phyloP scores from a whole-genome alignment of 441 rosid species.

The Aleurites moluccanus region DNA sequence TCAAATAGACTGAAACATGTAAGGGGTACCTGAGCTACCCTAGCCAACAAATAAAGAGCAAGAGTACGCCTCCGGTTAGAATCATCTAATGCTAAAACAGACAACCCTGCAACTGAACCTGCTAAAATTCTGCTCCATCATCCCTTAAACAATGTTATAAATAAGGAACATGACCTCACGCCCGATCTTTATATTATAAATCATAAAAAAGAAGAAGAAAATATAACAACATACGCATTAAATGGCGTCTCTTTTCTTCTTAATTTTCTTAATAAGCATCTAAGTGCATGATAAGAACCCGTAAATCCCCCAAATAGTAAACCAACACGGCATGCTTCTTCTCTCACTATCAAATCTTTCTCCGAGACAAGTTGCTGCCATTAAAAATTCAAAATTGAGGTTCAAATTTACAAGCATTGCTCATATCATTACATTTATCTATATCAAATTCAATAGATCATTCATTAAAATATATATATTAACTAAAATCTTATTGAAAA shows the following conservation, averaged over 20 bases:
- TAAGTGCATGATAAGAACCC: slow-evolving; percentile 88
- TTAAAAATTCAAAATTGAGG: slow-evolving; percentile 10
- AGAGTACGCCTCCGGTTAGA: slow-evolving; percentile 89
- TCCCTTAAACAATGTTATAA: slow-evolving; percentile 70
- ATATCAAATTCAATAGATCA: not conserved
- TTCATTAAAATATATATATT: not conserved
- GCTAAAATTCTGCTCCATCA: slow-evolving; percentile 97
- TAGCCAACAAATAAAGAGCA: slow-evolving; percentile 87
- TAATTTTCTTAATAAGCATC: slow-evolving; percentile 81
- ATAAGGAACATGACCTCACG: slow-evolving; percentile 32
- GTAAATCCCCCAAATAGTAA: slow-evolving; percentile 97
- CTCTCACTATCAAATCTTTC: slow-evolving; percentile 94
- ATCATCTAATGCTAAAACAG: slow-evolving; percentile 93
- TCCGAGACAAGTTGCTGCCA: slow-evolving; percentile 98
- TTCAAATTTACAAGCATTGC: not conserved
- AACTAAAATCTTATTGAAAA: not conserved
- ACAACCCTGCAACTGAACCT: slow-evolving; percentile 97
- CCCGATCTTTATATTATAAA: slow-evolving; percentile 17
- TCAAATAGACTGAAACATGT: not conserved
- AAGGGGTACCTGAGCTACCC: slow-evolving; percentile 75
- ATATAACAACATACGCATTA: slow-evolving; percentile 73
- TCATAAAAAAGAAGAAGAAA: too few species aligned
- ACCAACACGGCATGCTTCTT: slow-evolving; percentile 97
- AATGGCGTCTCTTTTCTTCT: slow-evolving; percentile 86
- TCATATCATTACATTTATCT: too few species aligned